These are phyloP conservation scores for Thuidium tamariscinum DNA, from an alignment of 225 moss, liverwort and hornwort genomes.

Conservation along the genomic window DNA sequence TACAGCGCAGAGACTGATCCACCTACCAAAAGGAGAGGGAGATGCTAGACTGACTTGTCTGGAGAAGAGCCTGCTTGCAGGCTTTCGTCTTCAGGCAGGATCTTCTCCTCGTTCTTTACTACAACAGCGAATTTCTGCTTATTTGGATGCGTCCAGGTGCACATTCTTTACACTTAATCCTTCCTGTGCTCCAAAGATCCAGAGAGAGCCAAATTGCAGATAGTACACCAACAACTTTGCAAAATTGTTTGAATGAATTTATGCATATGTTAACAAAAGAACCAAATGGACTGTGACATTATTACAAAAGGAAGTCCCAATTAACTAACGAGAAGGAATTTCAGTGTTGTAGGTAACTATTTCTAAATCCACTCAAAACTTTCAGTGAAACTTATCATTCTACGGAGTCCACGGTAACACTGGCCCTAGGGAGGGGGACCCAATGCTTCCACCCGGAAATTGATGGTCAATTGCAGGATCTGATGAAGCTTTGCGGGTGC, in stretches of 20 bases:
- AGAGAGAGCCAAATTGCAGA: not conserved
- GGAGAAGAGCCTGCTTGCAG: not conserved
- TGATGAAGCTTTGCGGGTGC: not conserved
- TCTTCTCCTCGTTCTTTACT: not conserved
- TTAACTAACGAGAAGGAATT: not conserved
- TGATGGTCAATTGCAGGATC: too few species aligned
- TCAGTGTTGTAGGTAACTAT: not conserved
- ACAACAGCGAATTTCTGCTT: not conserved
- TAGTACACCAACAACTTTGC: not conserved
- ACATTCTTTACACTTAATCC: not conserved
- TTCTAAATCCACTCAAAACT: not conserved
- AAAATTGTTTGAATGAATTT: not conserved
- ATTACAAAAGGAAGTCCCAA: not conserved
- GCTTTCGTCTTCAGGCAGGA: not conserved
- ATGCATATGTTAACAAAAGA: too few species aligned
- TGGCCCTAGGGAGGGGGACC: not conserved
- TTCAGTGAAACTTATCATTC: too few species aligned
- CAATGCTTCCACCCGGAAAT: not conserved
- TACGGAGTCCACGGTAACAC: not conserved
- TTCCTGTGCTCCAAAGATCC: not conserved
- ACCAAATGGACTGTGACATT: not conserved
- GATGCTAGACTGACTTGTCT: not conserved
- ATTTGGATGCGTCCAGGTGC: not conserved
- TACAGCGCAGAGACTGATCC: not conserved
- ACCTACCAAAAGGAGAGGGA: not conserved